Evolutionary conservation across 768 basidiomycete genomes (phyloP), one percentile per base, ranked within the genome.

Genomic region (Leccinum imitatum): DNA sequence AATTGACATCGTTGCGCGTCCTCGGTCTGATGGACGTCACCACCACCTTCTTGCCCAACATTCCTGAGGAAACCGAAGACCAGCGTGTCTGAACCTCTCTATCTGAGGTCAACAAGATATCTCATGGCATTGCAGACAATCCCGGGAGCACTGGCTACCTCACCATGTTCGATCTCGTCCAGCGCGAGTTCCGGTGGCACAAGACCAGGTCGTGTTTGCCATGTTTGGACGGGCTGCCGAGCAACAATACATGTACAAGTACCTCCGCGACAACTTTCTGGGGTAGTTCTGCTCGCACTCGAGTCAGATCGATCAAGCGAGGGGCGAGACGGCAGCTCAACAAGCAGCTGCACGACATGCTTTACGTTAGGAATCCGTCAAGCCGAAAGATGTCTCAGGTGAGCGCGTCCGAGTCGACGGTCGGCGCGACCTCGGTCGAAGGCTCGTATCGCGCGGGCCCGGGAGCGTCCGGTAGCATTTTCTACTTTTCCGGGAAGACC

Each of bases 1-100:
- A 84, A n/a, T 81, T 98, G n/a, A 82, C 82, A 0, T 85, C 93
- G 59, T 80, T 99, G 44, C 89, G 88, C 27, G 87, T 95, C 11
- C 83, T 99, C 14, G 97, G 97, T n/a, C 83, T 99, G 39, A 99
- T 98, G 91, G 97, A 98, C 71, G 93, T 99, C 62, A 82, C 87
- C 17, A 87, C 84, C 13, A 84, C 84, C 10, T 82, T 80, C 53
- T 73, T 81, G 23, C 75, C 80, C 41, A 87, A 85, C 63, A 89
- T 91, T 52, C 90, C 91, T 0, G 89, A 91, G 64, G 93, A 95
- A 71, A 88, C 79, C 64, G 91, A 94, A 56, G 90, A 94, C 56
- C 86, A 94, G 17, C 90, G 97, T 0, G 88, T 99, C 4, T 88
- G 97, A 50, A 96, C 94, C 1, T 96, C 95, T 4, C 79, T 86